Evolutionary conservation across 1,284 basidiomycete species (phyloP).

Genomic region (Boletellus deceptivus): DNA sequence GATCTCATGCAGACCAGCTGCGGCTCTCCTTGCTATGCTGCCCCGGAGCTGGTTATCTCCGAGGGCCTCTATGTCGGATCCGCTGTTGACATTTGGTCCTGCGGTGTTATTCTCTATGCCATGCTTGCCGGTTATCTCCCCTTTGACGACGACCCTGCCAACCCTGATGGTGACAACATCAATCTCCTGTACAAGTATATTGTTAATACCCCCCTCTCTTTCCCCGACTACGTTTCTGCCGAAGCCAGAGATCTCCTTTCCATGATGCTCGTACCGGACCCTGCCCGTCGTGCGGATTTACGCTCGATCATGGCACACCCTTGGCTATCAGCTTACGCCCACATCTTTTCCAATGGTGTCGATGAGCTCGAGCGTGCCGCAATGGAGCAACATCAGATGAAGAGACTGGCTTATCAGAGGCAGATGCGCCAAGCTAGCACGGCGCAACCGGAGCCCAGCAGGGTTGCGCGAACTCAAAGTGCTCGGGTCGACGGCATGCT

Average conservation of each 20-base stretch:
- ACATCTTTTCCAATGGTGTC: conserved; percentile 68
- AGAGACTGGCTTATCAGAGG: conserved; percentile 76
- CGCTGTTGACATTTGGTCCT: conserved; percentile 99
- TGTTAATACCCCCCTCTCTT: conserved; percentile 91
- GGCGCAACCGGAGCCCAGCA: conserved; percentile 32
- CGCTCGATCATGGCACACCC: conserved; percentile 77
- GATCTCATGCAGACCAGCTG: conserved; percentile 99
- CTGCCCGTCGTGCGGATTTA: conserved; percentile 71
- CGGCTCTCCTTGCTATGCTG: conserved; percentile 97
- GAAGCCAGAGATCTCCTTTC: conserved; percentile 74
- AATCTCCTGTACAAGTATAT: conserved; percentile 99
- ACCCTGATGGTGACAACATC: conserved; percentile 99
- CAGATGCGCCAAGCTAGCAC: conserved; percentile 60
- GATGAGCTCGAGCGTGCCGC: conserved; percentile 79
- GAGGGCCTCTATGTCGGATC: conserved; percentile 97
- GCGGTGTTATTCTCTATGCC: conserved; percentile 98
- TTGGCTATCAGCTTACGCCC: conserved; percentile 74
- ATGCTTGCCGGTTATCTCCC: conserved; percentile 99
- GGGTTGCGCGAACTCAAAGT: conserved; percentile 46
- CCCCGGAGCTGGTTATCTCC: conserved; percentile 97
- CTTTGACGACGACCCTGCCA: conserved; percentile 99
- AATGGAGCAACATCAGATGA: conserved; percentile 82
- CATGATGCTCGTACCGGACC: conserved; percentile 88
- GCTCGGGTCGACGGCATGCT: conserved; percentile 43
- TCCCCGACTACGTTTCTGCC: conserved; percentile 88